Base-by-base conservation (phyloP, 1,139 yeast species). In the Yamadazyma dendronema region DNA sequence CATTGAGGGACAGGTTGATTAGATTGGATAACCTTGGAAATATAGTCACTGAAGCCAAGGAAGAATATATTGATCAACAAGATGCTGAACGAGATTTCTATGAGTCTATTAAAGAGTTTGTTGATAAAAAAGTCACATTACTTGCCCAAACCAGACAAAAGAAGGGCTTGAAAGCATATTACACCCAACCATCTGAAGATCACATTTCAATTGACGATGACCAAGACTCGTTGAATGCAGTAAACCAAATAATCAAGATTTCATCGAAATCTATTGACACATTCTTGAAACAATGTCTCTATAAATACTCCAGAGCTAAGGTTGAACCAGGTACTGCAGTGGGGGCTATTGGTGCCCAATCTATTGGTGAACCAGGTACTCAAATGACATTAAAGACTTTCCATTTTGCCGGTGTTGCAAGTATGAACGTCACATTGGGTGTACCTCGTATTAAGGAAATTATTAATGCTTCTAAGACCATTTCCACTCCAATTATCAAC, bases 251-350 rank as follows among this genome's bases (percentile, higher is more conserved):
- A 15, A 66, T 81, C 44, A 87, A 84, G 54, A 82, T 92, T 35
- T 75, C 95, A 1, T 67, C 73, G 29, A 54, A 59, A 10, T 69
- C 84, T 43, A 76, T 92, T 14, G 61, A 62, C n/a, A 77, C 72
- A 44, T 94, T 94, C 62, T 67, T 94, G 55, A 74, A 77, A 34
- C 79, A 84, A 48, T 87, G 97, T 52, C 72, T 92, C 44, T 71
- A 74, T 50, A 94, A 94, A 62, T 94, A 92, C 54, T 81, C 81
- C 39, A 76, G 84, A 49, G 96, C 99, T 11, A 84, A 83, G 62
- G 97, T 94, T 16, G 99, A 94, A 59, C 98, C 99, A 1, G 99
- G 98, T 47, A 92, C 98, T 7, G 98, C 99, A 3, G 98, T 92
- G 35, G 98, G 98, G 48, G 98, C 98, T 12, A 90, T 92, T 65